Conservation (phyloP, 140 eudicot species). For the Ambrosia hybrid region DNA sequence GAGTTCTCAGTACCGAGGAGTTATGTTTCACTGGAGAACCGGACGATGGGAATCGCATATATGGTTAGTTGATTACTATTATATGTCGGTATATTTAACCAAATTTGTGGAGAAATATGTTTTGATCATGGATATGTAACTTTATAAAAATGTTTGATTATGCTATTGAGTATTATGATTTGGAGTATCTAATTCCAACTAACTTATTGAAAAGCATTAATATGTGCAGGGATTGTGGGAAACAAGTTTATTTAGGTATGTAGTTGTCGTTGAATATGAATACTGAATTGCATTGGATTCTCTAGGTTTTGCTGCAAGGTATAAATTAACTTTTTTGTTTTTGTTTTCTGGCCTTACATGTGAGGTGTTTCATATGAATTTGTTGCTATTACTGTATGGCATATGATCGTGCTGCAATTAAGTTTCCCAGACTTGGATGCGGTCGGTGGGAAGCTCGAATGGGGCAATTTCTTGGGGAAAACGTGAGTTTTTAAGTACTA, state of each 20-base stretch:
- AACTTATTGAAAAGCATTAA: too few species aligned
- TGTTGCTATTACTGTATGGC: conserved; percentile 43
- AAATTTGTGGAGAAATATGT: too few species aligned
- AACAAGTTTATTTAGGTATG: conserved; percentile 51
- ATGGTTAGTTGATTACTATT: conserved; percentile 45
- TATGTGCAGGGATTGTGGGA: neutral
- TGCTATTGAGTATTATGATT: too few species aligned
- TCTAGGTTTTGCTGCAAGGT: conserved; percentile 55
- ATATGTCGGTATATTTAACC: too few species aligned
- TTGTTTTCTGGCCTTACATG: neutral
- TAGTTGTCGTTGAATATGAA: neutral
- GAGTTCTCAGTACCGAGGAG: conserved; percentile 91
- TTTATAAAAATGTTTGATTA: too few species aligned
- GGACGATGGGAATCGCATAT: conserved; percentile 23
- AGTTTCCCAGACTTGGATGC: conserved; percentile 55
- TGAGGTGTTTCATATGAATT: neutral
- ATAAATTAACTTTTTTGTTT: neutral
- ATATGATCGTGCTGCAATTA: conserved; percentile 79
- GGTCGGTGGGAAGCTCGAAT: too few species aligned
- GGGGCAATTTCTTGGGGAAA: too few species aligned
- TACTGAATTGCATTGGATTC: neutral
- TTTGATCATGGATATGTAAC: too few species aligned
- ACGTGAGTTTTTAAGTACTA: too few species aligned
- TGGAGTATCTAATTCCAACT: too few species aligned
- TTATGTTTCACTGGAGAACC: conserved; percentile 75